Conservation (phyloP, 1,284 basidiomycete species). For the Hymenochaete sp. region DNA sequence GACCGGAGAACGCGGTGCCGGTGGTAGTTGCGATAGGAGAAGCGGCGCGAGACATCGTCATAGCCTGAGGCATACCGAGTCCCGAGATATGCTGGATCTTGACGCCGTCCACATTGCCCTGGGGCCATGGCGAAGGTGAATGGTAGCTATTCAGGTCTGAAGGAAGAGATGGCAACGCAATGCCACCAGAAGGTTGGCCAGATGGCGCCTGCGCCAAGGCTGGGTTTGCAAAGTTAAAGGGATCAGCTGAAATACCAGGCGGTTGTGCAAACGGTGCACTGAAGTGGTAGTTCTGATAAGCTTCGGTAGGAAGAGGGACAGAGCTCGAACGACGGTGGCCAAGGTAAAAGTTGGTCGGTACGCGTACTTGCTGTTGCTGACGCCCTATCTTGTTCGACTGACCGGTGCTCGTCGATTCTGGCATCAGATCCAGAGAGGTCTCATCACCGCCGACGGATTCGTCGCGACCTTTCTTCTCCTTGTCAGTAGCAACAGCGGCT, state of each 20-base stretch:
- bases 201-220: conserved; percentile 9
- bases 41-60: conserved; percentile 10
- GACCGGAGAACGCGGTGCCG: background rate
- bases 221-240: conserved; percentile 17
- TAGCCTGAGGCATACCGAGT: conserved; percentile 2
- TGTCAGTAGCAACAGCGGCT: no score
- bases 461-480: conserved; percentile 20
- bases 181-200: conserved; percentile 2
- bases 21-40: conserved; percentile 1
- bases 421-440: background rate
- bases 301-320: conserved; percentile 46
- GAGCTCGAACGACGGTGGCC: conserved; percentile 53
- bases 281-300: conserved; percentile 12
- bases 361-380: conserved; percentile 29
- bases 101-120: background rate
- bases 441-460: conserved; percentile 1
- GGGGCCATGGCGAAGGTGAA: conserved; percentile 2
- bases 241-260: conserved; percentile 12
- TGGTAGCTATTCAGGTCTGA: conserved; percentile 17
- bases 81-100: background rate
- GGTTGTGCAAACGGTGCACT: conserved; percentile 23
- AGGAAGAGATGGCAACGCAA: conserved; percentile 31
- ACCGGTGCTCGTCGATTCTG: no score
- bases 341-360: conserved; percentile 22
- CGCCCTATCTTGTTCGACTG: conserved; percentile 11